Base-by-base conservation (phyloP, 1,284 basidiomycete genomes). In the Salmacisia buchloeana region DNA sequence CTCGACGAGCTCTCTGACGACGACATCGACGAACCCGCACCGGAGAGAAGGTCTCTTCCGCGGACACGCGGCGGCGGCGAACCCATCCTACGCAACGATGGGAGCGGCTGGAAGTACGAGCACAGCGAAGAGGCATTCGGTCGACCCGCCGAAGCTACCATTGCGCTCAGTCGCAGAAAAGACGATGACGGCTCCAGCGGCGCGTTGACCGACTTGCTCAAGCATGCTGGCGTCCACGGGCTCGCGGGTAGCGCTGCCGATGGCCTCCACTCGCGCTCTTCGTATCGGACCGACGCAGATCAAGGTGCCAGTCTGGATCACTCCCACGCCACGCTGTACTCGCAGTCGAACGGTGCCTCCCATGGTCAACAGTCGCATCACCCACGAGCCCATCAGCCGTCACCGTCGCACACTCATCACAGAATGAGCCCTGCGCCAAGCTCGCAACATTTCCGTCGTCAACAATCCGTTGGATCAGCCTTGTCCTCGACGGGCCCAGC, bases 1-100 rank as follows among this genome's bases (percentile, higher is more conserved):
- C 29, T 57, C 12, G 56, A 58, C n/a, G 56, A 58, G 21, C 56
- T 58, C 15, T 58, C 56, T 13, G 56, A 58, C 34, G 34, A 58
- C 38, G 56, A 58, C 27, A 23, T 38, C 21, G 56, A 39, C 35
- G 56, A 58, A 4, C 9, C 27, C 7, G 27, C 25, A n/a, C 35
- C 35, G 9, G 35, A 38, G 9, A 7, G 35, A 38, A 15, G 35
- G 15, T 15, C 9, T 7, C 15, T 38, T 15, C 7, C 10, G 36
- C 10, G n/a, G 36, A 12, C 36, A 10, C n/a, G 36, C 12, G 36
- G 10, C 21, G 34, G n/a, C 25, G 27, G n/a, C 10, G 56, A 39
- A 15, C 56, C 23, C 21, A 33, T 58, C 1, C 15, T 58, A 21
- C 33, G 56, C 12, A 58, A 58, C 25, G 56, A 58, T 21, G 56